Base-by-base conservation (phyloP, 1,284 basidiomycete genomes). In the Apiotrichum laibachii region DNA sequence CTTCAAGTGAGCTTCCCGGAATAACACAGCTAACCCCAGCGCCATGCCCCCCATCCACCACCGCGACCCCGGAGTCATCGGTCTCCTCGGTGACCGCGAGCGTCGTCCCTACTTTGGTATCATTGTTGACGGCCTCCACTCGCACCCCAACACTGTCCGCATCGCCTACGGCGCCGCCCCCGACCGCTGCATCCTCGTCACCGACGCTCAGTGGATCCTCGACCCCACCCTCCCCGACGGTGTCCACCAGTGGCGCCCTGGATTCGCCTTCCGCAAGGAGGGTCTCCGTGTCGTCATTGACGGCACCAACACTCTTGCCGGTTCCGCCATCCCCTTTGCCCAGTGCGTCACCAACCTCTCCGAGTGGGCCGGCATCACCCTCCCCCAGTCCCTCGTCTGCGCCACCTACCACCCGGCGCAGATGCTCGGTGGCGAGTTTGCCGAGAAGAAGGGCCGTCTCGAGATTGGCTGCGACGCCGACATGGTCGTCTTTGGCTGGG, bases 51-150 rank as follows among this genome's bases (percentile, higher is more conserved):
- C 69, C 5, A 65, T 72, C 42, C 69, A 76, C 61, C 74, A 78
- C 61, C 68, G 73, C 33, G 72, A 77, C 58, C 75, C 76, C 11
- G 77, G 77, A 15, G 90, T 94, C 68, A 91, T 94, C 61, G 92
- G 92, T 33, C 82, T 94, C 8, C 80, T 95, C 46, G 90, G 90
- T 33, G 85, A 88, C 21, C 88, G 88, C n/a, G 86, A 87, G 63
- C 83, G 84, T 67, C 80, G 89, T 60, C 90, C 91, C 19, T 92
- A 85, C 78, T 95, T 89, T 71, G 90, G 89, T 55, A 79, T 94
- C 60, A 95, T 95, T 62, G 90, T 91, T 13, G 92, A 95, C 72
- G 92, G 92, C 0, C 86, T 92, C 58, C 92, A 95, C 74, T 89
- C 86, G 31, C 91, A 94, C 76, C 91, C 92, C 5, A 90, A 92